Evolutionary conservation across 2,329 filamentous ascomycete species (phyloP).

Genomic region (Monilinia aucupariae): DNA sequence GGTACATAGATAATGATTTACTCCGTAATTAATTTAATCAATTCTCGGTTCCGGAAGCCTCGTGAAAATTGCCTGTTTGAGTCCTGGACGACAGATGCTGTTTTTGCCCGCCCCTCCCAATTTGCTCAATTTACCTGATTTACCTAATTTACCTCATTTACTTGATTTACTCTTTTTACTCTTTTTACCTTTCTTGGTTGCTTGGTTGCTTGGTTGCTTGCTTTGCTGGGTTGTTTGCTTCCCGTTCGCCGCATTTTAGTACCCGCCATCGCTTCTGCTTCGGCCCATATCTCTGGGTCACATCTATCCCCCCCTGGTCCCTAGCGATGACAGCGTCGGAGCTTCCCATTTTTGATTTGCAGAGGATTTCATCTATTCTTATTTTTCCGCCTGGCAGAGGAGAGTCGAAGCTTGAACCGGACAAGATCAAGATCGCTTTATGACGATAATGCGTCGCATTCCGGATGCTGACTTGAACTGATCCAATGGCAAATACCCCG

Average conservation of each 20-base stretch:
- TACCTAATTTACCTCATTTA: no score
- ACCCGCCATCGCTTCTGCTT: conserved; percentile 13
- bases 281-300: conserved; percentile 16
- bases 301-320: background rate
- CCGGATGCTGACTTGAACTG: background rate
- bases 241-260: conserved; percentile 9
- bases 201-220: no score
- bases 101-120: no score
- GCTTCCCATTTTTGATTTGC: background rate
- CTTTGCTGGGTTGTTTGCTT: conserved; percentile 1
- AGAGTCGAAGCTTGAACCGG: background rate
- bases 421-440: background rate
- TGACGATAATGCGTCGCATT: background rate
- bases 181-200: no score
- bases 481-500: background rate
- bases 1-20: background rate
- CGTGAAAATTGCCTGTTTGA: conserved; percentile 1
- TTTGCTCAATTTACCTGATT: no score
- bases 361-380: background rate
- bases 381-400: background rate
- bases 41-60: background rate
- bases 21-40: conserved; percentile 4
- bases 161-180: no score
- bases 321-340: background rate
- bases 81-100: background rate